Evolutionary conservation across 1,284 basidiomycete species (phyloP).

Genomic region (Ustilago tritici): DNA sequence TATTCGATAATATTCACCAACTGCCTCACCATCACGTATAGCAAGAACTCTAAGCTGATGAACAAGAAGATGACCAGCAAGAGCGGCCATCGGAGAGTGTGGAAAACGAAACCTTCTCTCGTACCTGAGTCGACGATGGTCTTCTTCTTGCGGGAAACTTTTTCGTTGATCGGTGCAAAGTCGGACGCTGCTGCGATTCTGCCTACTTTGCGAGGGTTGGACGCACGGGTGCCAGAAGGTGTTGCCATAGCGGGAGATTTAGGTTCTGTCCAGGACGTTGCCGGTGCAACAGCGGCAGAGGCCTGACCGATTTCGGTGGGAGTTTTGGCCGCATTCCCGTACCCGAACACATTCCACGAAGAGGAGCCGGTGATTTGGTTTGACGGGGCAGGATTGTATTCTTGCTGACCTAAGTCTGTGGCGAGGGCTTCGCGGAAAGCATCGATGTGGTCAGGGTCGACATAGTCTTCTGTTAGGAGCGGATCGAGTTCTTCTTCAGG

Average conservation of each 20-base stretch:
- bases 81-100: slow-evolving; percentile 62
- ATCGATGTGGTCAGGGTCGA: slow-evolving; percentile 51
- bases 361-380: slow-evolving; percentile 42
- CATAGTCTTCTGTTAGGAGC: slow-evolving; percentile 55
- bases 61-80: slow-evolving; percentile 82
- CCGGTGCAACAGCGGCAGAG: slow-evolving; percentile 16
- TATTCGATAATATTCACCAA: slow-evolving; percentile 74
- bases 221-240: slow-evolving; percentile 36
- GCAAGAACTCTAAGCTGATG: slow-evolving; percentile 85
- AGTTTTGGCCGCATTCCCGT: slow-evolving; percentile 27
- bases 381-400: slow-evolving; percentile 42
- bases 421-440: slow-evolving; percentile 60
- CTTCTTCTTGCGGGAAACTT: slow-evolving; percentile 38
- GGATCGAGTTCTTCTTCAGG: slow-evolving; percentile 51
- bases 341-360: slow-evolving; percentile 46
- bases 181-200: slow-evolving; percentile 63
- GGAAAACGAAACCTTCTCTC: slow-evolving; percentile 64
- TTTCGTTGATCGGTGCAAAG: slow-evolving; percentile 68
- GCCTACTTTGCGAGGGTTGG: slow-evolving; percentile 55
- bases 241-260: slow-evolving; percentile 32
- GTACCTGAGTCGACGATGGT: slow-evolving; percentile 52
- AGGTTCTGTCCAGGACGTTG: slow-evolving; percentile 13
- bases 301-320: slow-evolving; percentile 26
- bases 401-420: slow-evolving; percentile 59
- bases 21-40: slow-evolving; percentile 86